Conservation (phyloP, 108 stramenopile genomes). For the Discostella pseudostelligera region DNA sequence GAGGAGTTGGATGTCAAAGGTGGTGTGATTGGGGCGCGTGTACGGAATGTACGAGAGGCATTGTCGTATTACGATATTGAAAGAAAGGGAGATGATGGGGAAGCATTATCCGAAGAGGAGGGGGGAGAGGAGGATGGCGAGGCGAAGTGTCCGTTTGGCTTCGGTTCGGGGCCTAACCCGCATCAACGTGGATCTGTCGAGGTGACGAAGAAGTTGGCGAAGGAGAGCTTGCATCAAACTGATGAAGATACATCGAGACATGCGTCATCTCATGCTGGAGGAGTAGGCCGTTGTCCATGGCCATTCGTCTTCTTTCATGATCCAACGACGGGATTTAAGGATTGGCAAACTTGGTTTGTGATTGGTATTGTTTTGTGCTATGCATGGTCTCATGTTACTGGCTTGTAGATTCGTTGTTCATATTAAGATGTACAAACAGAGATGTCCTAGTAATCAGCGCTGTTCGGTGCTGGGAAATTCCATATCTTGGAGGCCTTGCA, state of each 20-base stretch:
- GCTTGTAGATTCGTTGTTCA: too few species aligned
- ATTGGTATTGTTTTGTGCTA: conserved; percentile 51
- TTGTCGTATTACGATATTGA: conserved; percentile 38
- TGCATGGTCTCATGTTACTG: conserved; percentile 18
- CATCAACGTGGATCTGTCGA: conserved; percentile 10
- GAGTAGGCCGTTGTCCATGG: conserved; percentile 71
- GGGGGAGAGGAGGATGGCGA: conserved; percentile 9
- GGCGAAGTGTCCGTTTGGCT: conserved; percentile 54
- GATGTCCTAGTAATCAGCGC: too few species aligned
- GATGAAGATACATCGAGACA: neutral
- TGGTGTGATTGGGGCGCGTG: conserved; percentile 55
- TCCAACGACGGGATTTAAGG: conserved; percentile 53
- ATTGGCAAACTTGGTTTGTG: conserved; percentile 83
- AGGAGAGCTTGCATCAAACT: neutral
- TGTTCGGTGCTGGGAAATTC: too few species aligned
- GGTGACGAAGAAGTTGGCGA: neutral
- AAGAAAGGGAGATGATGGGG: conserved; percentile 10
- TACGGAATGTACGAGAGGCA: conserved; percentile 65
- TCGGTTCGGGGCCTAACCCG: conserved; percentile 29
- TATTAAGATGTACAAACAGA: too few species aligned
- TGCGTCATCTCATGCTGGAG: neutral
- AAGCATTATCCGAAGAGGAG: neutral
- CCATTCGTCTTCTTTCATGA: conserved; percentile 87
- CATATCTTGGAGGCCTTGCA: too few species aligned
- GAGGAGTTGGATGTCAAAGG: conserved; percentile 85